Conservation (phyloP, 805 yeast species). For the Ogataea paraovalis region DNA sequence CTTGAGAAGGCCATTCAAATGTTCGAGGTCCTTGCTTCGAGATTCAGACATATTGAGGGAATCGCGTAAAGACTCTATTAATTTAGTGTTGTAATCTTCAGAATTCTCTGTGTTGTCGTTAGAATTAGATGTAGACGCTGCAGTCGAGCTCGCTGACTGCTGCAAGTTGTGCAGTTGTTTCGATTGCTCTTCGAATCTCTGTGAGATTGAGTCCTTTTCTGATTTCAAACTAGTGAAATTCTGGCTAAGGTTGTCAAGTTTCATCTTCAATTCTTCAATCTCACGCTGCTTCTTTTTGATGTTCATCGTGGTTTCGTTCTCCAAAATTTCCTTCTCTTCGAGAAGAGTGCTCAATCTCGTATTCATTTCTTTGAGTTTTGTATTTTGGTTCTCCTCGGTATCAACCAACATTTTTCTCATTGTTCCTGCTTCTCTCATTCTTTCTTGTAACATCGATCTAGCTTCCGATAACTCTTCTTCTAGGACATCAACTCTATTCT, state of each 20-base stretch:
- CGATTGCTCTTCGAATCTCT: conserved; percentile 5
- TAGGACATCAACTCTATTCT: conserved; percentile 54
- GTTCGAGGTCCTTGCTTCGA: conserved; percentile 54
- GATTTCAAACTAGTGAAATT: conserved; percentile 13
- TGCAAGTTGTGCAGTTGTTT: neutral
- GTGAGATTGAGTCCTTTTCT: conserved; percentile 8
- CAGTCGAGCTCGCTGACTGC: neutral
- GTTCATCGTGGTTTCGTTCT: conserved; percentile 45
- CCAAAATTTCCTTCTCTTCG: conserved; percentile 62
- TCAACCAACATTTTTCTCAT: conserved; percentile 68
- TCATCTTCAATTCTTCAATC: conserved; percentile 54
- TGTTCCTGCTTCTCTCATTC: conserved; percentile 72
- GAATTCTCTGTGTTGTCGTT: neutral
- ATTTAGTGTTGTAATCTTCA: conserved; percentile 11
- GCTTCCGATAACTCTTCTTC: conserved; percentile 83
- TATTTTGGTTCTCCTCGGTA: conserved; percentile 54
- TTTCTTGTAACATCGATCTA: conserved; percentile 68
- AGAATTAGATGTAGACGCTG: neutral
- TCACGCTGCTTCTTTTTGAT: conserved; percentile 61
- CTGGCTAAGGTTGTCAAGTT: conserved; percentile 34
- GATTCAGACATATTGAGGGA: conserved; percentile 49
- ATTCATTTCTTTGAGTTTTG: conserved; percentile 51
- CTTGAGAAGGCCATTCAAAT: conserved; percentile 49
- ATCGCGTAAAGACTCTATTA: conserved; percentile 43
- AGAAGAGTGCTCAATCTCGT: conserved; percentile 44